phyloP scores from a whole-genome alignment of 2,329 filamentous ascomycete species.

The Seiridium unicorne region DNA sequence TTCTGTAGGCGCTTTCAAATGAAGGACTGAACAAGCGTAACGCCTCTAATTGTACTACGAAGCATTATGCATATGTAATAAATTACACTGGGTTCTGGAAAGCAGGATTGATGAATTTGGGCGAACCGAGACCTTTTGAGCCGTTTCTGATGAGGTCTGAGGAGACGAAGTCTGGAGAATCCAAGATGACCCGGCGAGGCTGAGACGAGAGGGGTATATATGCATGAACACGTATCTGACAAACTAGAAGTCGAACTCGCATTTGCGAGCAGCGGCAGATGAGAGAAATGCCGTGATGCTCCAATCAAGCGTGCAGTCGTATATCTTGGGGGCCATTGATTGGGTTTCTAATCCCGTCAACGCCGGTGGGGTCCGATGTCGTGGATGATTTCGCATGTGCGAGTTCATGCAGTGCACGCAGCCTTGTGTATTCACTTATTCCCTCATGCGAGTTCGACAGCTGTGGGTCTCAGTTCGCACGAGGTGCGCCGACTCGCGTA shows the following conservation, averaged over 20 bases:
- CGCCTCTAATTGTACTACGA: neutral
- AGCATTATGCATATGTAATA: slow-evolving; percentile 1
- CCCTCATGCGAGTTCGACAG: neutral
- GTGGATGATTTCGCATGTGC: neutral
- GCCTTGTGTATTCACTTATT: neutral
- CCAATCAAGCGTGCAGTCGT: slow-evolving; percentile 9
- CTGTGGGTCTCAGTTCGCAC: neutral
- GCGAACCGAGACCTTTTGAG: neutral
- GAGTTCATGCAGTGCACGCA: neutral
- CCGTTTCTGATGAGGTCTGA: neutral
- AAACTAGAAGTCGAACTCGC: neutral
- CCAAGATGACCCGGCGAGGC: neutral
- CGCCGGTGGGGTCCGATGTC: slow-evolving; percentile 4
- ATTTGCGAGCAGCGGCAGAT: slow-evolving; percentile 9
- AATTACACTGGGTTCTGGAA: neutral
- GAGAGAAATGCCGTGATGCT: slow-evolving; percentile 1
- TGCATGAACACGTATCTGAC: slow-evolving; percentile 9
- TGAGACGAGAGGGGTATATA: slow-evolving; percentile 6
- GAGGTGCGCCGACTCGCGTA: neutral
- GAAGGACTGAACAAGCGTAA: neutral
- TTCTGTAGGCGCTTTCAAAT: neutral
- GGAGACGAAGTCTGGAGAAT: neutral
- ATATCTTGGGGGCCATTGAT: slow-evolving; percentile 3
- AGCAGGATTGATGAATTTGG: neutral
- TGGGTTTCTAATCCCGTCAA: neutral